Evolutionary conservation across 805 yeast species (phyloP), one percentile per base, ranked within the genome.

Genomic region (Cyberlindnera galapagoensis): DNA sequence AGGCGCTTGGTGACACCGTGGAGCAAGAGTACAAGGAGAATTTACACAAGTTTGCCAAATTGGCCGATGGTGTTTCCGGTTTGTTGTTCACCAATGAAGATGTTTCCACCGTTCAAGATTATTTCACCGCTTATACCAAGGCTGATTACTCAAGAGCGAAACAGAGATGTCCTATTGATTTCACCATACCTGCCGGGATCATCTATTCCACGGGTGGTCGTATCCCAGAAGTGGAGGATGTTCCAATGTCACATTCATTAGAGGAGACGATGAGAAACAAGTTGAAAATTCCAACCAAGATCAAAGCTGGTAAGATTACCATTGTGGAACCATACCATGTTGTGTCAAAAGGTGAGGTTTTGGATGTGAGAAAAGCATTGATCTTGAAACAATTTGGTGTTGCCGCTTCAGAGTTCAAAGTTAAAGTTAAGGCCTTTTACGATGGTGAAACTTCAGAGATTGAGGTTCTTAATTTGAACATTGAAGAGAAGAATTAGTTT

Each of bases 181-280:
- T 92, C 61, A 71, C 75, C 5, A 70, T 92, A 35, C 97, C 98
- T 18, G 86, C 69, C 39, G 99, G 99, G 29, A 71, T 86, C 33
- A 80, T 92, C 7, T 88, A 86, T 59, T 84, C 97, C 14, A 80
- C 96, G 56, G 99, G 96, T 50, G 98, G 98, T 15, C 94, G 85
- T 61, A 65, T 88, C 31, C 70, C 95, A 19, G 62, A 57, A 16
- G 97, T 87, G 54, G 97, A 92, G 44, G 99, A 92, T 59, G 87
- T 92, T 14, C 95, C 97, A 47, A 79, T 92, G 83, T 80, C 94
- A 9, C 98, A 92, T 57, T 86, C 97, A 6, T 71, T 94, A 63
- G 98, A 92, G 61, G 85, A 87, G 51, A 85, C 95, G 24, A 60
- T 92, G 52, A 81, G 98, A 68, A 83, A 77, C 59, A 82, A 82